phyloP scores from a whole-genome alignment of 1,139 yeast genomes.

The Diutina mesorugosa region DNA sequence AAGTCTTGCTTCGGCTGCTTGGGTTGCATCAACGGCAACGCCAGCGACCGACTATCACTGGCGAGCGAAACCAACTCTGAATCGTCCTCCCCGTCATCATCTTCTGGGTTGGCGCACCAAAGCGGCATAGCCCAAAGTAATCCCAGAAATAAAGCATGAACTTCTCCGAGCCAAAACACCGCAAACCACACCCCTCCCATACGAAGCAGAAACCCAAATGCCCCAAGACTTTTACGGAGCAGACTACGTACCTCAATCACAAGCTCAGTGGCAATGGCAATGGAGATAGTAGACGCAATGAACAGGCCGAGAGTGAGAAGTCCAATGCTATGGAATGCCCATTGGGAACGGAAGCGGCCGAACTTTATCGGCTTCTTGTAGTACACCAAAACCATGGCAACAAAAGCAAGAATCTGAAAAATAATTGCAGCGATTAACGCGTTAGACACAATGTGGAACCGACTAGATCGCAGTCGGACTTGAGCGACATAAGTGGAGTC shows the following conservation, averaged over 20 bases:
- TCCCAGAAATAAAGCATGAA: background rate
- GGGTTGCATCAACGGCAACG: background rate
- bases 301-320: background rate
- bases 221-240: background rate
- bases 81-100: background rate
- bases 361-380: background rate
- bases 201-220: background rate
- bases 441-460: background rate
- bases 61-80: background rate
- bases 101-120: slow-evolving; percentile 1
- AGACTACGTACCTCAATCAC: background rate
- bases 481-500: background rate
- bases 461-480: background rate
- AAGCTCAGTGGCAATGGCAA: background rate
- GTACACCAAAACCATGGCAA: background rate
- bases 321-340: background rate
- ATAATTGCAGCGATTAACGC: background rate
- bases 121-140: background rate
- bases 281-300: background rate
- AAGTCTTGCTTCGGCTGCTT: background rate
- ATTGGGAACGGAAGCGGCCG: background rate
- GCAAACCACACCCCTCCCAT: background rate
- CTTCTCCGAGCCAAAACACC: background rate
- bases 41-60: background rate
- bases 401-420: background rate